A percentile compares a stretch with the other conserved stretches of the same genome.
phyloP scores from a whole-genome alignment of 108 stramenopile genomes.

The Pinguiococcus pyrenoidosus region DNA sequence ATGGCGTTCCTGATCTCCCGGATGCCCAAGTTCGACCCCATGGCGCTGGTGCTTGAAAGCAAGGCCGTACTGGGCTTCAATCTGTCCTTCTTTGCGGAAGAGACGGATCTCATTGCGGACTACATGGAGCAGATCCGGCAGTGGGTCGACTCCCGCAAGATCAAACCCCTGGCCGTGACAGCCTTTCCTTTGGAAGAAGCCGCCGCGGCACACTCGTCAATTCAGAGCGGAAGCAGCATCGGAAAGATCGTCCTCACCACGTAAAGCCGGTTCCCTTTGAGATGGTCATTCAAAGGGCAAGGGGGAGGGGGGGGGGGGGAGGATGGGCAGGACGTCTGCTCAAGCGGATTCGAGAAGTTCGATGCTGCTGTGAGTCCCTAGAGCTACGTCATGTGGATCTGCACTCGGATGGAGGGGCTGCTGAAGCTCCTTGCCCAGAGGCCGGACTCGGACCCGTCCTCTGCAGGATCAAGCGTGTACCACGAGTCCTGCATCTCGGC shows the following conservation, averaged over 20 bases:
- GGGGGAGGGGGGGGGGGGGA: no score
- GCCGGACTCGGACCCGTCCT: no score
- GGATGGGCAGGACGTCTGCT: no score
- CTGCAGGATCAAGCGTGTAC: no score
- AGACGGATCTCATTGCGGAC: slow-evolving; percentile 45
- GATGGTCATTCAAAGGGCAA: no score
- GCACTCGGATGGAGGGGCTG: no score
- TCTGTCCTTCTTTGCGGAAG: slow-evolving; percentile 67
- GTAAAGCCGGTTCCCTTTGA: no score
- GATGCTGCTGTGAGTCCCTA: no score
- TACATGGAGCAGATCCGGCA: slow-evolving; percentile 54
- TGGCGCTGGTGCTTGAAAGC: slow-evolving; percentile 55
- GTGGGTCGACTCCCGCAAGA: slow-evolving; percentile 45
- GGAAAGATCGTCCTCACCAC: slow-evolving; percentile 63
- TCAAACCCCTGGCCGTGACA: slow-evolving; percentile 44
- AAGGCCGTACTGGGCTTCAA: slow-evolving; percentile 66
- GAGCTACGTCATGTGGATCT: no score
- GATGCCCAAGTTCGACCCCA: slow-evolving; percentile 72
- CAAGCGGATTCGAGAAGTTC: no score
- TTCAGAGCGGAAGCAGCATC: slow-evolving; percentile 60
- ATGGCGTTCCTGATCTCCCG: slow-evolving; percentile 46
- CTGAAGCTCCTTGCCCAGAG: no score
- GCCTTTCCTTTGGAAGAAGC: slow-evolving; percentile 50
- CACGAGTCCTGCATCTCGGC: no score
- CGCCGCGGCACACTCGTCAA: slow-evolving; percentile 52